Evolutionary conservation across 164 flowering plant species (phyloP).

Genomic region (Paratinospora sagittata): DNA sequence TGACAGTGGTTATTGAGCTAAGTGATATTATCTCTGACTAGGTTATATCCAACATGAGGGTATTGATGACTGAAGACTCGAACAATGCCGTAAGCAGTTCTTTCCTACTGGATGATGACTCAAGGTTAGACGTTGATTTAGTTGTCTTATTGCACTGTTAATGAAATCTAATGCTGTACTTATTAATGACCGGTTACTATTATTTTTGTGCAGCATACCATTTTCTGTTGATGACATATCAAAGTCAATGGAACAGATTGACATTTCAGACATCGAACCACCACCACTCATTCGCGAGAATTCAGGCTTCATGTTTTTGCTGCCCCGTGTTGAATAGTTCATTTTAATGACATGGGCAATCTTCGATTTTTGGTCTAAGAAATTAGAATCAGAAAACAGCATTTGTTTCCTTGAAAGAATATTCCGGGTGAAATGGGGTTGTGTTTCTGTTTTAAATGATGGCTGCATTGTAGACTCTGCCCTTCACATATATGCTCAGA

Average conservation of each 20-base stretch:
- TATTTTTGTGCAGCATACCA: constrained; percentile 69
- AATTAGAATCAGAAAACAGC: too few relatives aligned
- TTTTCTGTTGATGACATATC: constrained; percentile 92
- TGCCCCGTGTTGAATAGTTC: constrained; percentile 50
- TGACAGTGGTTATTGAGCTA: constrained; percentile 6
- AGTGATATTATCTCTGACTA: constrained; percentile 15
- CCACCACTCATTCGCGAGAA: constrained; percentile 91
- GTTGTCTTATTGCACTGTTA: not conserved
- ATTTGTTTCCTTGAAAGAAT: too few relatives aligned
- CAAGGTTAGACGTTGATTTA: constrained; percentile 33
- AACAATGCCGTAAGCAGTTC: constrained; percentile 63
- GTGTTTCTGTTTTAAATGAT: not conserved
- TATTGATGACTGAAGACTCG: constrained; percentile 67
- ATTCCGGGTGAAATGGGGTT: not conserved
- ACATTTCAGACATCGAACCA: constrained; percentile 75
- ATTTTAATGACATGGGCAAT: not conserved
- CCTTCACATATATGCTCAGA: too few relatives aligned
- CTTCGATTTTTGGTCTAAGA: not conserved
- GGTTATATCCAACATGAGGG: constrained; percentile 66
- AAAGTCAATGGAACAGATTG: constrained; percentile 91
- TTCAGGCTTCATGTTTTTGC: constrained; percentile 82
- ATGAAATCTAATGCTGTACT: not conserved
- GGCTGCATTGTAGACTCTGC: too few relatives aligned
- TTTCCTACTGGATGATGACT: constrained; percentile 62
- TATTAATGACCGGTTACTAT: not conserved